Percentiles rank a stretch among this genome's conserved stretches.
These are phyloP conservation scores for Epichloe uncinata DNA, from an alignment of 2,329 filamentous ascomycete species.

Conservation along the genomic window DNA sequence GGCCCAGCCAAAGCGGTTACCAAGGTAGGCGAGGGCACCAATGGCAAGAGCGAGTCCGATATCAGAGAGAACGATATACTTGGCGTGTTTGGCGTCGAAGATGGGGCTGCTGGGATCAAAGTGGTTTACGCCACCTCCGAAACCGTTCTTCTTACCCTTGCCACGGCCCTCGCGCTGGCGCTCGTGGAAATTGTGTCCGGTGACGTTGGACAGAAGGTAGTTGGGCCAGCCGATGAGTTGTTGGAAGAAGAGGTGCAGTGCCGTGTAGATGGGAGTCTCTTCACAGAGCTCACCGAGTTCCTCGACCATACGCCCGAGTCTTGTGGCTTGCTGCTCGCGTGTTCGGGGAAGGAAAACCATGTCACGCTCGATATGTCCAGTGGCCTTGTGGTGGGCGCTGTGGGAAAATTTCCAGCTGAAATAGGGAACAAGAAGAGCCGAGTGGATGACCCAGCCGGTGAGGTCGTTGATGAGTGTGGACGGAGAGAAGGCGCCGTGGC, in stretches of 20 bases:
- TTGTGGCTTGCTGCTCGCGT: constrained; percentile 64
- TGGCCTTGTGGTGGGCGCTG: constrained; percentile 99
- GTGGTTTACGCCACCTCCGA: constrained; percentile 79
- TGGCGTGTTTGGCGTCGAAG: constrained; percentile 83
- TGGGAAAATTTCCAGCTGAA: constrained; percentile 99
- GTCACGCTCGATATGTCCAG: constrained; percentile 90
- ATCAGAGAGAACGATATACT: constrained; percentile 77
- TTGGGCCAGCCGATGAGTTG: constrained; percentile 88
- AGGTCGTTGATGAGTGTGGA: constrained; percentile 84
- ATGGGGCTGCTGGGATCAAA: constrained; percentile 80
- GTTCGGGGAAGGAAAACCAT: constrained; percentile 99
- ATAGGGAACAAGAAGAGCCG: constrained; percentile 80
- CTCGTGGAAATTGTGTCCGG: constrained; percentile 90
- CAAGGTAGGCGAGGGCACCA: constrained; percentile 51
- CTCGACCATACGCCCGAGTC: constrained; percentile 60
- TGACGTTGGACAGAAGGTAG: constrained; percentile 86
- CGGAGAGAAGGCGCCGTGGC: constrained; percentile 91
- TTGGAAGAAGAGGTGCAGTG: constrained; percentile 61
- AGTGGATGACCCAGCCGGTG: constrained; percentile 86
- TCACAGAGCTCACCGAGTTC: constrained; percentile 83
- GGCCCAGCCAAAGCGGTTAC: constrained; percentile 64
- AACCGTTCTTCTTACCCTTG: constrained; percentile 79
- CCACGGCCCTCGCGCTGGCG: constrained; percentile 87
- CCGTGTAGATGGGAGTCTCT: constrained; percentile 81
- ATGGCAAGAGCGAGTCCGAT: constrained; percentile 57